Conservation (phyloP, 2,329 filamentous ascomycete genomes). For the Mariannaea elegans region DNA sequence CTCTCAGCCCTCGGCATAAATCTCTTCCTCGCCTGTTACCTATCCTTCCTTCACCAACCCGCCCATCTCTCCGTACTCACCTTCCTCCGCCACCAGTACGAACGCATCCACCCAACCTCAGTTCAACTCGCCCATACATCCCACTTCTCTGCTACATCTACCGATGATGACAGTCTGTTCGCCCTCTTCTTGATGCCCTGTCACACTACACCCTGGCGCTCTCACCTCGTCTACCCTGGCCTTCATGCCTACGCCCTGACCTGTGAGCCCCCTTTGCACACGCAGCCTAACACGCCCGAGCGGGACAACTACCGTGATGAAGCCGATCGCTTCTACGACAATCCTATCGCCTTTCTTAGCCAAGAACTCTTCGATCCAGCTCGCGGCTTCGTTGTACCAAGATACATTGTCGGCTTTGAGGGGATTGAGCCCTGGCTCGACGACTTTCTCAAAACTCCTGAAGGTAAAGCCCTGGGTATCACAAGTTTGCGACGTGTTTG, state of each 20-base stretch:
- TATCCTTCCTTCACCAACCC: conserved; percentile 79
- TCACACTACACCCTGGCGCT: conserved; percentile 95
- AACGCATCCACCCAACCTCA: conserved; percentile 59
- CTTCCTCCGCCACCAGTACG: conserved; percentile 80
- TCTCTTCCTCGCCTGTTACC: conserved; percentile 75
- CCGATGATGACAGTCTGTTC: conserved; percentile 58
- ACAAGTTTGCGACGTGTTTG: conserved; percentile 57
- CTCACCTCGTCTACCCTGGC: conserved; percentile 78
- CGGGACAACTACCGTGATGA: conserved; percentile 82
- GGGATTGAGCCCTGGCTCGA: conserved; percentile 60
- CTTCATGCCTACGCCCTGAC: conserved; percentile 85
- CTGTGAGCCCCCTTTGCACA: conserved; percentile 86
- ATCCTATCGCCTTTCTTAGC: conserved; percentile 63
- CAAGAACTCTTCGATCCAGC: conserved; percentile 56
- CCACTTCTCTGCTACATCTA: conserved; percentile 39
- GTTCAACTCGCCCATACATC: conserved; percentile 31
- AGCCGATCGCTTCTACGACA: conserved; percentile 89
- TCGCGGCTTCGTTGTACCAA: conserved; percentile 49
- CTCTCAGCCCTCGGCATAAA: conserved; percentile 71
- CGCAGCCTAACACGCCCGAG: conserved; percentile 64
- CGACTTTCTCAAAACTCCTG: conserved; percentile 54
- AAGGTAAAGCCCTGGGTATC: conserved; percentile 53
- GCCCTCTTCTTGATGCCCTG: conserved; percentile 93
- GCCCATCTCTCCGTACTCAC: conserved; percentile 79
- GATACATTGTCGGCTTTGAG: conserved; percentile 70